Evolutionary conservation across 805 yeast genomes (phyloP).

Genomic region (Yarrowia sp.): DNA sequence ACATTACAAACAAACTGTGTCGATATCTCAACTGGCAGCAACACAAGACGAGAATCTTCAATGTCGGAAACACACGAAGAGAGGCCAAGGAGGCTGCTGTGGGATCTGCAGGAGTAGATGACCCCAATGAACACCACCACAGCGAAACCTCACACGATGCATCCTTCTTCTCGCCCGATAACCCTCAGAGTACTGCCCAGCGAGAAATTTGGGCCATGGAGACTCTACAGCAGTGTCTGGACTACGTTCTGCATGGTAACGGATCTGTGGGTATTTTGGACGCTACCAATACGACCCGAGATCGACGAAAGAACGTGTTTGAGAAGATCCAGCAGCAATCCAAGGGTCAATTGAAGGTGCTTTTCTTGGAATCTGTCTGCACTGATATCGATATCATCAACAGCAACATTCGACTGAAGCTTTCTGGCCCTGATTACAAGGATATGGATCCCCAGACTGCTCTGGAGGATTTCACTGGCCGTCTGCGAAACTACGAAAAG

Average conservation of each 20-base stretch:
- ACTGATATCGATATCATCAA: constrained; percentile 80
- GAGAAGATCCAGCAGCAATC: constrained; percentile 52
- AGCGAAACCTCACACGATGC: constrained; percentile 66
- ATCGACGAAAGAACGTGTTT: constrained; percentile 70
- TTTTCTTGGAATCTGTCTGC: constrained; percentile 87
- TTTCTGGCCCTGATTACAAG: constrained; percentile 91
- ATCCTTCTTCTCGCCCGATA: constrained; percentile 83
- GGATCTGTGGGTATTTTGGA: constrained; percentile 95
- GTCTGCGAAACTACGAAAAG: constrained; percentile 81
- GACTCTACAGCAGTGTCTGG: constrained; percentile 81
- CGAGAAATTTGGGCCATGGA: constrained; percentile 96
- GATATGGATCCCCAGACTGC: constrained; percentile 85
- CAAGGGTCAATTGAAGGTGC: constrained; percentile 64
- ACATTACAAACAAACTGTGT: constrained; percentile 87
- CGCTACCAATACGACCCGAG: constrained; percentile 86
- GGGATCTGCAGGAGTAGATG: constrained; percentile 11
- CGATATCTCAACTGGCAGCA: constrained; percentile 93
- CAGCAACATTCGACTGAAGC: constrained; percentile 80
- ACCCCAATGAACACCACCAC: neutral
- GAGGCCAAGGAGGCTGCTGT: constrained; percentile 55
- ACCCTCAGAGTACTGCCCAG: constrained; percentile 64
- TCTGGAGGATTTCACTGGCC: constrained; percentile 76
- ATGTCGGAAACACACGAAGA: constrained; percentile 94
- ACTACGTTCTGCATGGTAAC: constrained; percentile 76
- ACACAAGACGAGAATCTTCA: constrained; percentile 87